phyloP scores from a whole-genome alignment of 305 asterid genomes.

The Caryopteris hybrid region DNA sequence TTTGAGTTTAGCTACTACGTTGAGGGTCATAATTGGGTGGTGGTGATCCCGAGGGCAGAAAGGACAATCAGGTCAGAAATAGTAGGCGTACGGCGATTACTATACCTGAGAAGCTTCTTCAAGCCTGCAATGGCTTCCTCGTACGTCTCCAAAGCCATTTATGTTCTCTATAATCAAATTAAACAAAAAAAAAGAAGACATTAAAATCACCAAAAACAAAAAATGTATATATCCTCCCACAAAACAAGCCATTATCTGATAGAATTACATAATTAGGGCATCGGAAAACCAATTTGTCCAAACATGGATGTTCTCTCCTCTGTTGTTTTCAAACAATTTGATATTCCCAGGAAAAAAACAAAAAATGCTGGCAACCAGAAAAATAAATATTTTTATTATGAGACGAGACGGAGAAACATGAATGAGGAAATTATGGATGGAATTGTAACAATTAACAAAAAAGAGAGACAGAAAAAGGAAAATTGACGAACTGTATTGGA shows the following conservation, averaged over 20 bases:
- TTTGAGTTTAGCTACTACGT: neutral
- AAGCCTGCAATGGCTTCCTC: conserved; percentile 87
- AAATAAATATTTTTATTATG: no score
- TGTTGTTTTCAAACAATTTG: neutral
- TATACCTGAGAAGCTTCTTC: conserved; percentile 71
- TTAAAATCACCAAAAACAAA: no score
- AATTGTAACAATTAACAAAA: no score
- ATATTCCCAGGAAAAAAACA: no score
- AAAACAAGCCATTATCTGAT: no score
- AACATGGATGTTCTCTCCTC: neutral
- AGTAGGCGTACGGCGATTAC: neutral
- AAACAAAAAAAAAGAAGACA: no score
- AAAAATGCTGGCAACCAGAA: no score
- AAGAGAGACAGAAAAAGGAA: neutral
- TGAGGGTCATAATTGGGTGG: neutral
- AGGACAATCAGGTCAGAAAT: neutral
- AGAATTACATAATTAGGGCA: no score
- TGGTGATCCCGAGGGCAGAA: conserved; percentile 19
- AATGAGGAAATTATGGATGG: no score
- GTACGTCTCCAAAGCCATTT: conserved; percentile 50
- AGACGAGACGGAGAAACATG: no score
- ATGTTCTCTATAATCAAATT: conserved; percentile 24
- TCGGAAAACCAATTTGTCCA: neutral
- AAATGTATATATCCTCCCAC: no score
- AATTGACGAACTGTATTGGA: neutral